Conservation (phyloP, 1,139 yeast species). For the Yamadazyma dendronema region DNA sequence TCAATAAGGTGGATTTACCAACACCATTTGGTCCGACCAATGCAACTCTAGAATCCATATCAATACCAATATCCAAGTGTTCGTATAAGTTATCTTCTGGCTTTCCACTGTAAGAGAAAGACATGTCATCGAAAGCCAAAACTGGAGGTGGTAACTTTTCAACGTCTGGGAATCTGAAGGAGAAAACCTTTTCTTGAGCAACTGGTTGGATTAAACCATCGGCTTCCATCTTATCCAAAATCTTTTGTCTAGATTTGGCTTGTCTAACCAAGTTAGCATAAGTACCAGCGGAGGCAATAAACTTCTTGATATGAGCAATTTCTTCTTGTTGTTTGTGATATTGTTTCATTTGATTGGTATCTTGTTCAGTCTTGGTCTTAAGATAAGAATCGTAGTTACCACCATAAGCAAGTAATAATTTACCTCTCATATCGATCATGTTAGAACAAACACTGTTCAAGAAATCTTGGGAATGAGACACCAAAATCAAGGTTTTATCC, state of each 20-base stretch:
- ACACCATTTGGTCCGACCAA: conserved; percentile 99
- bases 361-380: conserved; percentile 91
- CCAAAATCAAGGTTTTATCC: conserved; percentile 89
- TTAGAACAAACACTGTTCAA: conserved; percentile 97
- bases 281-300: conserved; percentile 99
- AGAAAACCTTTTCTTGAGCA: conserved; percentile 86
- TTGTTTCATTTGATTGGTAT: conserved; percentile 97
- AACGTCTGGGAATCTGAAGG: conserved; percentile 91
- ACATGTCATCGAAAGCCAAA: conserved; percentile 90
- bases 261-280: conserved; percentile 98
- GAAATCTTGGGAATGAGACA: conserved; percentile 99
- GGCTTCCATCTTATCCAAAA: conserved; percentile 99
- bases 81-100: conserved; percentile 87
- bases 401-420: conserved; percentile 73
- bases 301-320: conserved; percentile 96
- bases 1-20: conserved; percentile 94
- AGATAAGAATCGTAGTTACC: conserved; percentile 98
- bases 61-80: conserved; percentile 93
- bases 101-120: conserved; percentile 88
- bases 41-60: conserved; percentile 98
- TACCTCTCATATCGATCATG: conserved; percentile 95
- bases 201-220: conserved; percentile 96
- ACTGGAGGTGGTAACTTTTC: conserved; percentile 99
- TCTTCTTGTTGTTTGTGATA: conserved; percentile 97
- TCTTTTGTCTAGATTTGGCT: conserved; percentile 99